Conservation (phyloP, 2,329 filamentous ascomycete genomes). For the Coleophoma cylindrospora region DNA sequence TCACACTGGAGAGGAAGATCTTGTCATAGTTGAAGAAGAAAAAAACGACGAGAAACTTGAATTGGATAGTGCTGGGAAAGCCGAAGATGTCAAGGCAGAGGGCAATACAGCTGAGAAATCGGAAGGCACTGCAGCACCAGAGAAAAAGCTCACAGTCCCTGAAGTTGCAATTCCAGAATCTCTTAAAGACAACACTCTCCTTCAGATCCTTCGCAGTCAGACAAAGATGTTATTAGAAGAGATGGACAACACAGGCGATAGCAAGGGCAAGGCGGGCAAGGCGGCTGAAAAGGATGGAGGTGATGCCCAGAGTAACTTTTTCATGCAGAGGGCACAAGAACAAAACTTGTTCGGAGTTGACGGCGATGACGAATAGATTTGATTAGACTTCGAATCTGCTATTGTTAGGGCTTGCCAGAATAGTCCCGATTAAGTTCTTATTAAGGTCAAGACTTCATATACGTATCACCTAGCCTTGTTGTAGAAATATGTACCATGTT, state of each 20-base stretch:
- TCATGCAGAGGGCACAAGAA: too few relatives aligned
- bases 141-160: slow-evolving; percentile 6
- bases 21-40: slow-evolving; percentile 54
- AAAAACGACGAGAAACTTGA: slow-evolving; percentile 37
- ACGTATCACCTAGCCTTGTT: too few relatives aligned
- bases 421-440: too few relatives aligned
- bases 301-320: too few relatives aligned
- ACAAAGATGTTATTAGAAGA: slow-evolving; percentile 17
- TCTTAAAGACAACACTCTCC: slow-evolving; percentile 13
- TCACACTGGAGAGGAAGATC: slow-evolving; percentile 38
- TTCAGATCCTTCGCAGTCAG: slow-evolving; percentile 15
- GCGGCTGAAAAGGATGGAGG: too few relatives aligned
- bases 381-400: too few relatives aligned
- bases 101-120: not conserved
- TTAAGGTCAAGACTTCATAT: too few relatives aligned
- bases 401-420: too few relatives aligned
- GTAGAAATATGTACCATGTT: too few relatives aligned
- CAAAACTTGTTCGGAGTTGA: too few relatives aligned
- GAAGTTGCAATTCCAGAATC: slow-evolving; percentile 12
- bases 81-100: not conserved
- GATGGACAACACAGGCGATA: slow-evolving; percentile 15
- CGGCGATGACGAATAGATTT: too few relatives aligned
- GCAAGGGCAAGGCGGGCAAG: too few relatives aligned
- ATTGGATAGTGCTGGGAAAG: not conserved
- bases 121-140: not conserved